Conservation (phyloP, 2,329 filamentous ascomycete genomes). For the Ambrosiella xylebori region DNA sequence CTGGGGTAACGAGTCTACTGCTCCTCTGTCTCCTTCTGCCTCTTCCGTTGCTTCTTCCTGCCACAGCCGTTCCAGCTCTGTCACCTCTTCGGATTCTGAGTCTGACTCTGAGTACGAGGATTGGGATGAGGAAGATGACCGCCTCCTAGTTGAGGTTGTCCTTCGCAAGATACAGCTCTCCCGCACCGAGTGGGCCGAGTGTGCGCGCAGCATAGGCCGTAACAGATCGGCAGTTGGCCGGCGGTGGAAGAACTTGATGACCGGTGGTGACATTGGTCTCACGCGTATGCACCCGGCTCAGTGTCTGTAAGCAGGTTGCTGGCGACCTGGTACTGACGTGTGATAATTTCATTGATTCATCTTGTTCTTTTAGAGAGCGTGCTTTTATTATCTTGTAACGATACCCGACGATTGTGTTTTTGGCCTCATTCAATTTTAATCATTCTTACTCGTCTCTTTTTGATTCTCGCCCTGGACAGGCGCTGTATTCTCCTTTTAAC, state of each 20-base stretch:
- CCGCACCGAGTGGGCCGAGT: constrained; percentile 51
- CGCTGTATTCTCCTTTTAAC: constrained; percentile 1
- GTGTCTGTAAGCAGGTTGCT: constrained; percentile 1
- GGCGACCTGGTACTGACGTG: background rate
- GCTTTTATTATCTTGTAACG: background rate
- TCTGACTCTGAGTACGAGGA: constrained; percentile 28
- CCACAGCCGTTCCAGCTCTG: background rate
- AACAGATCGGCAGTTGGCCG: constrained; percentile 38
- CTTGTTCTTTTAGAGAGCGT: background rate
- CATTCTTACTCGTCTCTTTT: constrained; percentile 1
- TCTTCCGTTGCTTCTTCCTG: constrained; percentile 4
- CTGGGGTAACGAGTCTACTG: constrained; percentile 2
- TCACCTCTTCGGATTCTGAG: constrained; percentile 22
- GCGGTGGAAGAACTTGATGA: constrained; percentile 46
- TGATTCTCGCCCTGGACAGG: constrained; percentile 3
- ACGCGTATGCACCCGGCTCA: constrained; percentile 23
- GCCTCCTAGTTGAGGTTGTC: constrained; percentile 48
- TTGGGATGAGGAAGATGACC: constrained; percentile 48
- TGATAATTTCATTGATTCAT: background rate
- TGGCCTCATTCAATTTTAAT: background rate
- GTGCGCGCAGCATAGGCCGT: constrained; percentile 43
- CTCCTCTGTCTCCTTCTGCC: background rate
- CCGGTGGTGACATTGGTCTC: constrained; percentile 40
- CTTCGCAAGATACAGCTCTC: constrained; percentile 48
- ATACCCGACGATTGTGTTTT: constrained; percentile 1